phyloP scores from a whole-genome alignment of 768 basidiomycete genomes.

The Chlorophyllum brunneum region DNA sequence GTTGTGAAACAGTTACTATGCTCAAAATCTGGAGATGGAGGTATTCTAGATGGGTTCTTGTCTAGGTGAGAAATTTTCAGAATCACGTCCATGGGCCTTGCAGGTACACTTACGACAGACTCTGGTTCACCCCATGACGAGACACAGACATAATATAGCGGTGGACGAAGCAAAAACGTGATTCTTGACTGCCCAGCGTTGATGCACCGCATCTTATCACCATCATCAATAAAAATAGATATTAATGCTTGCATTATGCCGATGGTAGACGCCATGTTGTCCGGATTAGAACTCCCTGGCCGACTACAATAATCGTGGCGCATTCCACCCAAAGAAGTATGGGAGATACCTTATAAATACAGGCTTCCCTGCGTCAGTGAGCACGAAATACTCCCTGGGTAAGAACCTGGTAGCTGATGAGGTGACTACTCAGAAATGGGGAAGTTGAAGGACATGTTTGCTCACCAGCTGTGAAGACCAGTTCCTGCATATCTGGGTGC shows the following conservation, averaged over 20 bases:
- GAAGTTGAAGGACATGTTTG: background rate
- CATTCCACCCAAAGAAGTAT: background rate
- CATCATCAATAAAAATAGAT: conserved; percentile 91
- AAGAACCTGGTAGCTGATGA: conserved; percentile 25
- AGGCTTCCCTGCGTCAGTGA: conserved; percentile 97
- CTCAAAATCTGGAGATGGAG: conserved; percentile 91
- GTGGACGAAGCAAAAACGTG: conserved; percentile 80
- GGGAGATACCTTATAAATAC: conserved; percentile 75
- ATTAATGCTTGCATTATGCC: conserved; percentile 95
- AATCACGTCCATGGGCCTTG: background rate
- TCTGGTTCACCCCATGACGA: conserved; percentile 97
- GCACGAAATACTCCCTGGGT: conserved; percentile 82
- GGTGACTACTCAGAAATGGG: background rate
- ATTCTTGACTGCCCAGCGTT: conserved; percentile 81
- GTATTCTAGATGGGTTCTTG: conserved; percentile 91
- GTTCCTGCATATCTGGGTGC: conserved; percentile 31
- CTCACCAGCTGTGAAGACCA: conserved; percentile 38
- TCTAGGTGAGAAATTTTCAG: conserved; percentile 59
- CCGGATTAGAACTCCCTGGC: conserved; percentile 51
- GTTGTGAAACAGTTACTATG: conserved; percentile 81
- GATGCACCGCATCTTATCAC: conserved; percentile 82
- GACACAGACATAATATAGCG: conserved; percentile 88
- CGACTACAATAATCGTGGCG: conserved; percentile 31
- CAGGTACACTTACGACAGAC: conserved; percentile 58
- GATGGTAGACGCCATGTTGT: conserved; percentile 72